Percentiles rank a stretch among this genome's conserved stretches.
Evolutionary conservation across 768 basidiomycete species (phyloP).

Genomic region (Lactarius hatsudake): DNA sequence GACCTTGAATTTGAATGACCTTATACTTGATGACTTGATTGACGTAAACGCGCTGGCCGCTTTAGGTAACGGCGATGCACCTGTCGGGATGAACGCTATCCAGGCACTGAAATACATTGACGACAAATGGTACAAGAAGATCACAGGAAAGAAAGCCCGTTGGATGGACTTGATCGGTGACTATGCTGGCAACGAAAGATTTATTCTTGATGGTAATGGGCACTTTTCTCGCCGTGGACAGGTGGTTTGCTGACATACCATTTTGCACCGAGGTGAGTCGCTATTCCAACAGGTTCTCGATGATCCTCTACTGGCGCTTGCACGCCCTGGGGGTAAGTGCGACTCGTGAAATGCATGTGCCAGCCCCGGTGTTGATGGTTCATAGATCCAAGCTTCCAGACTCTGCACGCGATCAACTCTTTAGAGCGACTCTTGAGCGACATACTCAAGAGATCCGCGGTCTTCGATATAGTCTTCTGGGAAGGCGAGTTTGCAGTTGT

Average conservation of each 20-base stretch:
- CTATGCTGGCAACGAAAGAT: slow-evolving; percentile 64
- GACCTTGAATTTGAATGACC: neutral
- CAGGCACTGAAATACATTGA: slow-evolving; percentile 37
- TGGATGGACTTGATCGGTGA: slow-evolving; percentile 74
- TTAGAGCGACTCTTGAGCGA: slow-evolving; percentile 53
- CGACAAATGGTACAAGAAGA: slow-evolving; percentile 39
- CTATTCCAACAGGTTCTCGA: slow-evolving; percentile 56
- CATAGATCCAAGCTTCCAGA: slow-evolving; percentile 56
- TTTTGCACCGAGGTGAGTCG: slow-evolving; percentile 50
- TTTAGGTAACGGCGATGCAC: neutral
- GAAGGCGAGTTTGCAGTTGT: slow-evolving; percentile 38
- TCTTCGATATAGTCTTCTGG: slow-evolving; percentile 67
- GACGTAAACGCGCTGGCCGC: neutral
- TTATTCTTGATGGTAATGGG: slow-evolving; percentile 57
- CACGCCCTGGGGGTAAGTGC: slow-evolving; percentile 42
- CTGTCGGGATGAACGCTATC: slow-evolving; percentile 1
- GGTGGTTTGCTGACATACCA: neutral
- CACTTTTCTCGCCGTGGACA: neutral
- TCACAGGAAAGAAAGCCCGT: slow-evolving; percentile 38
- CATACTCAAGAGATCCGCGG: slow-evolving; percentile 47
- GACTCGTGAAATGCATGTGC: neutral
- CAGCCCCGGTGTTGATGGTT: neutral
- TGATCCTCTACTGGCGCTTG: slow-evolving; percentile 60
- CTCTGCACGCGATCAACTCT: slow-evolving; percentile 55
- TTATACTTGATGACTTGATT: neutral